Base-by-base conservation (phyloP, 805 yeast species). In the Suhomyces faveliae region DNA sequence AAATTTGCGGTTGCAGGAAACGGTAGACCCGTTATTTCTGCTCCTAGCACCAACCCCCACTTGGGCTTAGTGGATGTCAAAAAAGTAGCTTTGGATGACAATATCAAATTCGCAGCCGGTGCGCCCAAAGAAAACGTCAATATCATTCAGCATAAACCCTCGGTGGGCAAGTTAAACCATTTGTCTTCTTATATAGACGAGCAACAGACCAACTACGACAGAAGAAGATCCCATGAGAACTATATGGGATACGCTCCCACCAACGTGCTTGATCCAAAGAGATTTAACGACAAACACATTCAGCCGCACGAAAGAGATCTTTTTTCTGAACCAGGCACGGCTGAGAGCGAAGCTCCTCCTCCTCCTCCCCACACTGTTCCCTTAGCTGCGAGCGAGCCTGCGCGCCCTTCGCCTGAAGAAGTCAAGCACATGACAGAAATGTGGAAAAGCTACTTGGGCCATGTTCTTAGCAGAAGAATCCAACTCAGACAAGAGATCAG, bases 401-500 rank as follows among this genome's bases (percentile, higher is more conserved):
- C 11, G 13, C 23, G 20, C 11, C 40, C 40, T 20, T 37, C 39
- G 7, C 42, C 39, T 10, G 25, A 43, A 11, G 22, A 42, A 13
- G 23, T 25, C 25, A 20, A 42, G n/a, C 45, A 53, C 21, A 48
- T 58, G 2, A 43, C 45, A 4, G 52, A 54, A 8, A 46, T 63
- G 12, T 73, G 78, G 78, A 61, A 58, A 38, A 57, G 49, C 17
- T 73, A 73, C 51, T 63, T 73, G 44, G 43, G 57, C 40, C 56
- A 60, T 40, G 76, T 72, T 5, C 48, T 71, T n/a, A 57, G 59
- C 24, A 69, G 65, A 54, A 52, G 78, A 23, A 71, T 73, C 41
- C 64, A 65, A 48, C 58, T 73, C 43, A 58, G 77, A 39, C 76
- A 71, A 51, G 78, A 73, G 47, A 70, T 73, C 48, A 58, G 53